Evolutionary conservation across 2,329 filamentous ascomycete species (phyloP).

Genomic region (Alternaria gansuensis): DNA sequence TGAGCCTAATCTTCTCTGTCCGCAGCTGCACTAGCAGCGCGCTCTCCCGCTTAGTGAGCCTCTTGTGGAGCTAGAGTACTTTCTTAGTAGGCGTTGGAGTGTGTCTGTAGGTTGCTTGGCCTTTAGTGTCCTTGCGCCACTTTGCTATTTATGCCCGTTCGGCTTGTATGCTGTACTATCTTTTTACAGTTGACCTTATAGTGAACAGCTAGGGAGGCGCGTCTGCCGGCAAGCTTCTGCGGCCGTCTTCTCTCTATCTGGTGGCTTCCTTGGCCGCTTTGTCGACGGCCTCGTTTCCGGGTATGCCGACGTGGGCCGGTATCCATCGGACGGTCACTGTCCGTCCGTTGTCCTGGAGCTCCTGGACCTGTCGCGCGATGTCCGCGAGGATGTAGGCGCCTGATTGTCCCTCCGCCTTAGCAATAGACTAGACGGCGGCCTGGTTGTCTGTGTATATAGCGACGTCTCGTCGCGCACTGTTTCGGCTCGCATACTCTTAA

Average conservation of each 20-base stretch:
- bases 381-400: conserved; percentile 29
- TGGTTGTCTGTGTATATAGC: conserved; percentile 33
- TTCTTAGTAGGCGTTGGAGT: background rate
- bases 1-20: conserved; percentile 28
- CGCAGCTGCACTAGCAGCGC: conserved; percentile 24
- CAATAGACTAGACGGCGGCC: conserved; percentile 24
- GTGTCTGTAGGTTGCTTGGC: background rate
- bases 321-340: conserved; percentile 8
- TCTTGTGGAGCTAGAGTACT: conserved; percentile 22
- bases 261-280: background rate
- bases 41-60: conserved; percentile 22
- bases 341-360: conserved; percentile 12
- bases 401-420: conserved; percentile 22
- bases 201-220: background rate
- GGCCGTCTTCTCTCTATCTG: background rate
- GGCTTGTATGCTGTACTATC: background rate
- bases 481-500: conserved; percentile 22
- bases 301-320: conserved; percentile 2
- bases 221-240: background rate
- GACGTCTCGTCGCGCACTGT: conserved; percentile 16
- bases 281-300: conserved; percentile 5
- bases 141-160: background rate
- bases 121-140: background rate
- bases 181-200: background rate
- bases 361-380: conserved; percentile 23